Evolutionary conservation across 495 filamentous ascomycete genomes (phyloP), one percentile per base, ranked within the genome.

Genomic region (Saxophila tyrrhenica): DNA sequence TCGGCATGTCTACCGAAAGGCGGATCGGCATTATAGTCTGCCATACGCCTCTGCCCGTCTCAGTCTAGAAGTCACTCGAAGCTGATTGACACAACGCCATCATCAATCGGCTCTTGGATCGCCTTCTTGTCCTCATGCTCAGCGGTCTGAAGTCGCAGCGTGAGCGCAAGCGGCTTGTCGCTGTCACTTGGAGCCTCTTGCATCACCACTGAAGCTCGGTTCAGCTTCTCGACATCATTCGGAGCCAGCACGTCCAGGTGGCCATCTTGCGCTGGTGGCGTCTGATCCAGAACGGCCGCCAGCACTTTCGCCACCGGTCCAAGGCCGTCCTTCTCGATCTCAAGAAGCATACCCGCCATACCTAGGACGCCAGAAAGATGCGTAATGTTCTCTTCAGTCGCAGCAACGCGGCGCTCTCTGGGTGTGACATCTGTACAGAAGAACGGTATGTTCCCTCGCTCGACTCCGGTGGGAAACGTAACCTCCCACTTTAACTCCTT

Each of bases 401-500:
- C 55, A 15, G 78, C 75, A 3, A 77, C 78, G 21, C 78, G 52
- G 15, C 71, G 47, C 3, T 59, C 48, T 15, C 78, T 58, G 17
- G 65, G 58, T 51, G 78, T 80, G 7, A 76, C 63, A 58, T 82
- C 79, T 29, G 78, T 63, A 55, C 77, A 79, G 70, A 75, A 81
- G 53, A 81, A 81, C 11, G 79, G 78, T 9, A 75, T 61, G 50
- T 44, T 38, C 29, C 54, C 53, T 51, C 51, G 24, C 8, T 59
- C 61, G 13, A 55, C 59, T 23, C 64, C 56, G n/a, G 50, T 54
- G 3, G 77, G 77, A 51, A 73, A 73, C 13, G 77, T 75, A 29
- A 75, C 72, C 1, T 64, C 65, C 78, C 78, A 81, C 45, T 71
- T 66, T 19, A 80, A 46, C 7, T 70, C 65, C 32, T 56, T 52